A percentile compares a stretch with the other conserved stretches of the same genome.
phyloP scores from a whole-genome alignment of 805 yeast species.

The Cyberlindnera xylosilytica region DNA sequence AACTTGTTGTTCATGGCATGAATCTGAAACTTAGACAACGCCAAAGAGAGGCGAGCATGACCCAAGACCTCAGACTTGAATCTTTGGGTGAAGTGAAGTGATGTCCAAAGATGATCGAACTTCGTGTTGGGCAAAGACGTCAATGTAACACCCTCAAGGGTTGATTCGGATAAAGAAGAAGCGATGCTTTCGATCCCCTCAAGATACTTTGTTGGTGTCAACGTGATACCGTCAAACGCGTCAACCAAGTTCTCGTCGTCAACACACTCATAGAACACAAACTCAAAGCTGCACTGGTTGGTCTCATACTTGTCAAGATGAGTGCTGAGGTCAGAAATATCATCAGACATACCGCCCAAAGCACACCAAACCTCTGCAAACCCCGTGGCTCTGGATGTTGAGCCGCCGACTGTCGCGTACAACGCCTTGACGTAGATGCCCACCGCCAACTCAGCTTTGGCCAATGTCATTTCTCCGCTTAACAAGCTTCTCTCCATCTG shows the following conservation, averaged over 20 bases:
- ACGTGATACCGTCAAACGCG: constrained; percentile 31
- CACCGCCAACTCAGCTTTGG: constrained; percentile 18
- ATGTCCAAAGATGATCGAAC: constrained; percentile 35
- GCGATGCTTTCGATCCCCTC: constrained; percentile 10
- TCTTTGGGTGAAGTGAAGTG: constrained; percentile 30
- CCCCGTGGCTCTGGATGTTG: not conserved
- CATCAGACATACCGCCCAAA: not conserved
- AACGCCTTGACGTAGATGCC: constrained; percentile 10
- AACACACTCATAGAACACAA: constrained; percentile 5
- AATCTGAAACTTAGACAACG: not conserved
- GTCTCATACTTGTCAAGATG: not conserved
- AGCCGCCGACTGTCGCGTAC: constrained; percentile 5
- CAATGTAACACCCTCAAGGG: constrained; percentile 12
- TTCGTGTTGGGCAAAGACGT: constrained; percentile 29
- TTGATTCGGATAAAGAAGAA: constrained; percentile 13
- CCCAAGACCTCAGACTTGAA: constrained; percentile 32
- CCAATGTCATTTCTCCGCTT: constrained; percentile 5
- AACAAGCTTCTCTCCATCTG: constrained; percentile 8
- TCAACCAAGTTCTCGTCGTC: constrained; percentile 14
- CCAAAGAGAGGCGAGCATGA: constrained; percentile 15
- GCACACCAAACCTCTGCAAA: not conserved
- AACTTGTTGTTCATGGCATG: constrained; percentile 15
- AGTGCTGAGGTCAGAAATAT: not conserved
- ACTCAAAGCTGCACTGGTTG: not conserved
- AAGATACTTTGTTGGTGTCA: constrained; percentile 14